Conservation (phyloP, 768 basidiomycete genomes). For the Boletus barrowsii region DNA sequence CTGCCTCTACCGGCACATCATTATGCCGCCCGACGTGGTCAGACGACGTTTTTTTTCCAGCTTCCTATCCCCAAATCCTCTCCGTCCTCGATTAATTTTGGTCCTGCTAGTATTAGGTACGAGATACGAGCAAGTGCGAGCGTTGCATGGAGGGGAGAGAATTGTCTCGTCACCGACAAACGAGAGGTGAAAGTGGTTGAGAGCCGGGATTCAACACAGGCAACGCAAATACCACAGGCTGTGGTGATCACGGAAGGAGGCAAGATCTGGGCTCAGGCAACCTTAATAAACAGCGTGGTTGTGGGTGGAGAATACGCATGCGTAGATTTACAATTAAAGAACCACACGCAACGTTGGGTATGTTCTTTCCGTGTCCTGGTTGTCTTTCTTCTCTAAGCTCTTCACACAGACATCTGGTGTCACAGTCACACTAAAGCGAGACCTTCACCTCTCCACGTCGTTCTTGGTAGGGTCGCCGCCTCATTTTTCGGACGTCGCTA, state of each 20-base stretch:
- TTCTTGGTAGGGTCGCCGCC: slow-evolving; percentile 26
- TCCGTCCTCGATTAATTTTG: slow-evolving; percentile 71
- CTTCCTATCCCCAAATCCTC: slow-evolving; percentile 65
- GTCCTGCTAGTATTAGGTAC: slow-evolving; percentile 65
- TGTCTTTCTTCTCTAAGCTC: slow-evolving; percentile 3
- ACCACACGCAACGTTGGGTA: slow-evolving; percentile 80
- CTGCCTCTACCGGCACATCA: slow-evolving; percentile 62
- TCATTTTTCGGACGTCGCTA: slow-evolving; percentile 62
- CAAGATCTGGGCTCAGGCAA: slow-evolving; percentile 74
- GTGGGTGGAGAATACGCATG: slow-evolving; percentile 69
- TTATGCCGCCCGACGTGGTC: slow-evolving; percentile 70
- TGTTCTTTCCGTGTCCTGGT: slow-evolving; percentile 5
- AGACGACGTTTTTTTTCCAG: slow-evolving; percentile 78
- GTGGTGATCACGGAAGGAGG: slow-evolving; percentile 74
- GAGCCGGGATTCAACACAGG: slow-evolving; percentile 35
- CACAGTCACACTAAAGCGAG: slow-evolving; percentile 56
- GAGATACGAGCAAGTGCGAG: slow-evolving; percentile 70
- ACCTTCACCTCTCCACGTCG: slow-evolving; percentile 51
- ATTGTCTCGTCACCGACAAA: slow-evolving; percentile 60
- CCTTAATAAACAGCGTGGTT: slow-evolving; percentile 57
- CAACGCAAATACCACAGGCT: slow-evolving; percentile 46
- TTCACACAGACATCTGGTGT: slow-evolving; percentile 61
- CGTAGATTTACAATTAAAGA: slow-evolving; percentile 77
- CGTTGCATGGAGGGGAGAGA: slow-evolving; percentile 75
- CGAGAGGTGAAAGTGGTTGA: slow-evolving; percentile 66